Evolutionary conservation across 352 stramenopile species (phyloP), one percentile per base, ranked within the genome.

Genomic region (Globisporangium parvum): DNA sequence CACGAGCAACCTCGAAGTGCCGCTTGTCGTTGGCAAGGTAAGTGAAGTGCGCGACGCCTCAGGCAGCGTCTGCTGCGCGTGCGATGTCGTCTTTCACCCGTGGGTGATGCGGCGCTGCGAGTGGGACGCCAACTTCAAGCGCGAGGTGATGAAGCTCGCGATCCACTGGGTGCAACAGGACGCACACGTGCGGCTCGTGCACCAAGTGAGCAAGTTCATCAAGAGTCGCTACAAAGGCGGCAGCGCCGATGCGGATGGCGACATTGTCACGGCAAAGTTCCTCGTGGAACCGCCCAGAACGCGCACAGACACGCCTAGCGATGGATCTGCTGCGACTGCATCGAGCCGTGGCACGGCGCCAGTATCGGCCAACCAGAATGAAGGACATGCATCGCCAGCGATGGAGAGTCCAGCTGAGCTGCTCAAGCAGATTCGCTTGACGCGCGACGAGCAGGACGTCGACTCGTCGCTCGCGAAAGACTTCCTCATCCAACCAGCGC

Each of bases 161-260:
- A 69, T 88, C 40, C 67, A 80, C n/a, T 94, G 81, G 81, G 80
- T 87, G 20, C 78, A 90, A 53, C 64, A 88, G 11, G 84, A 94
- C 47, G 73, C 77, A 3, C 61, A 70, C 2, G 59, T 86, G 41
- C 48, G 55, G 20, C 65, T 85, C 21, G 70, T 74, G 24, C 62
- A 65, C 12, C 57, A 62, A 0, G 59, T 66, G 17, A 78, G 81
- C 9, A 94, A 91, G 52, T 85, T 89, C 55, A 94, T 92, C 68
- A 94, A 94, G 67, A 88, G 76, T 20, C 63, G 63, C 9, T 94
- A 94, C 71, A 94, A 94, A 65, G 81, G 84, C 14, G 81, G 84
- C 21, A 35, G 44, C 17, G 11, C 17, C 33, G 21, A 41, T 3
- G 18, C 48, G 1, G 33, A 17, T 20, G 48, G 28, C n/a, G 75